These are phyloP conservation scores for Mucor velutinosus DNA, from an alignment of 371 early-diverging fungal genomes.

Conservation along the genomic window DNA sequence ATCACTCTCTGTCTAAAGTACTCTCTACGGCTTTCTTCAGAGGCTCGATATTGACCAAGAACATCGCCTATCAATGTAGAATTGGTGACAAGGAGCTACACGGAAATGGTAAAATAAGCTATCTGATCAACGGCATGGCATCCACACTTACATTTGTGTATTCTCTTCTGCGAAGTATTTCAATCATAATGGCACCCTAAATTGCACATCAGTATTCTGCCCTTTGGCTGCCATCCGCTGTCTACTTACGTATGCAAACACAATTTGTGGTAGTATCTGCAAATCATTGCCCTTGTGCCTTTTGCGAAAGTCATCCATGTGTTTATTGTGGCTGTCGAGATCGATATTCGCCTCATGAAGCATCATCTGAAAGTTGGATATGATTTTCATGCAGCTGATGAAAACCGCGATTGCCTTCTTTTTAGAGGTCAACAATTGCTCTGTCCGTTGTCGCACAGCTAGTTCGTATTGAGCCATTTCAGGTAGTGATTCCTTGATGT, in stretches of 20 bases:
- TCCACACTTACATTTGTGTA: constrained; percentile 50
- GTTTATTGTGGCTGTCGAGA: constrained; percentile 28
- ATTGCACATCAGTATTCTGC: not conserved
- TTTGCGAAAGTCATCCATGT: constrained; percentile 29
- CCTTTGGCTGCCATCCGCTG: not conserved
- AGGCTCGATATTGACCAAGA: constrained; percentile 56
- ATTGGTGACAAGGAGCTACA: constrained; percentile 54
- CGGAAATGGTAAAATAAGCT: not conserved
- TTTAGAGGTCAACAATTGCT: constrained; percentile 27
- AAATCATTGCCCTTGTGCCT: constrained; percentile 23
- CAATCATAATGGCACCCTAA: constrained; percentile 69
- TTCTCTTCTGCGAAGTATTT: constrained; percentile 73
- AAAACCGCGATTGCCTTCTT: constrained; percentile 42
- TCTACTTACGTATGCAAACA: constrained; percentile 44
- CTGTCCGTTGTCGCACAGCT: constrained; percentile 37
- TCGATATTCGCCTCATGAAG: constrained; percentile 30
- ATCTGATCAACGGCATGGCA: not conserved
- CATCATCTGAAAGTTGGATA: constrained; percentile 57
- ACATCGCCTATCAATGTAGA: constrained; percentile 66
- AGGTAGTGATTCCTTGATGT: constrained; percentile 65
- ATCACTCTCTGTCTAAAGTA: constrained; percentile 60
- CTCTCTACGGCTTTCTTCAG: constrained; percentile 68
- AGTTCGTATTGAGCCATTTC: constrained; percentile 40
- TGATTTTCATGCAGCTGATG: constrained; percentile 34
- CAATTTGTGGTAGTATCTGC: constrained; percentile 25